Evolutionary conservation across 305 asterid genomes (phyloP).

Genomic region (Salvia sclarea): DNA sequence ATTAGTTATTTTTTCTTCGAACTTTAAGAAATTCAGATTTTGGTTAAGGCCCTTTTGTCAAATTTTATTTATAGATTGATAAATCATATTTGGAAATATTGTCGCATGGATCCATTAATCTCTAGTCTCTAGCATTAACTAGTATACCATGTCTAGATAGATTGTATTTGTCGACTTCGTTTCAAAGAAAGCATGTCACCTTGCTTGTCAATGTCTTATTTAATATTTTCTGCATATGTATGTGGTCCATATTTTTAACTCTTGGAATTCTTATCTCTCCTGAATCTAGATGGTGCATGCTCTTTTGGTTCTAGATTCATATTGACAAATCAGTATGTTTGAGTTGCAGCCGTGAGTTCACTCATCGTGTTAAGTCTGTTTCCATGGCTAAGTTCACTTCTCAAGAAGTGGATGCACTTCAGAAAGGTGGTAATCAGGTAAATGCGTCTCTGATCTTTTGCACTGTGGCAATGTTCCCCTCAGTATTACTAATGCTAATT

Average conservation of each 20-base stretch:
- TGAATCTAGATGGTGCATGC: not conserved
- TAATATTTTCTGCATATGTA: not conserved
- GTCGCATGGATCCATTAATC: slow-evolving; percentile 1
- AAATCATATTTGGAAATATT: not conserved
- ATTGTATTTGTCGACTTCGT: not conserved
- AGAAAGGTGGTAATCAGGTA: slow-evolving; percentile 89
- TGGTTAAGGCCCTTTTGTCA: not conserved
- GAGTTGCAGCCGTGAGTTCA: slow-evolving; percentile 75
- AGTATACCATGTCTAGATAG: no score
- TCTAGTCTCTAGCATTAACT: slow-evolving; percentile 8
- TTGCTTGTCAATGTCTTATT: slow-evolving; percentile 6
- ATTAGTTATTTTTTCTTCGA: not conserved
- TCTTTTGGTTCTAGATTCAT: not conserved
- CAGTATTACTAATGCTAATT: slow-evolving; percentile 18
- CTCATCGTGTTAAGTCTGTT: slow-evolving; percentile 90
- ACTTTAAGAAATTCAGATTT: not conserved
- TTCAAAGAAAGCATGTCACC: not conserved
- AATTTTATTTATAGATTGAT: not conserved
- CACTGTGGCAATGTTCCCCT: slow-evolving; percentile 16
- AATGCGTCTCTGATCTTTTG: slow-evolving; percentile 1
- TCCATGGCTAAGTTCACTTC: slow-evolving; percentile 83
- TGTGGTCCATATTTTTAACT: not conserved
- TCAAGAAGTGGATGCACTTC: slow-evolving; percentile 85
- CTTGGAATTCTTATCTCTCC: not conserved
- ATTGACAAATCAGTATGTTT: slow-evolving; percentile 32